phyloP scores from a whole-genome alignment of 768 basidiomycete species.

The Vararia minispora region DNA sequence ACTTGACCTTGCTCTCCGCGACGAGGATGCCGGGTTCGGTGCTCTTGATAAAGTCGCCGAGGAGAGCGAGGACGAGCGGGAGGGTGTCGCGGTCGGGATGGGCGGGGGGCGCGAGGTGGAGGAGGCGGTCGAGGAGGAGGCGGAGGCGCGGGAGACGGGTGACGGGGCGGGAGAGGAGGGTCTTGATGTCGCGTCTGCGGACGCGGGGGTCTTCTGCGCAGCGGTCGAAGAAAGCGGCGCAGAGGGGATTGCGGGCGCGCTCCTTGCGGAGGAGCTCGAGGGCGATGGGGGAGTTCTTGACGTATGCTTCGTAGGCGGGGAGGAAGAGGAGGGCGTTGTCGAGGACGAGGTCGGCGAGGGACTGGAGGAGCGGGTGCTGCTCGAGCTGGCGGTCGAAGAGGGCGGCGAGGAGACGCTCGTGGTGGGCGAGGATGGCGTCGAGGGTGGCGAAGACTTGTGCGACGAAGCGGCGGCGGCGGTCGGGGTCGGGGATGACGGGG shows the following conservation, averaged over 20 bases:
- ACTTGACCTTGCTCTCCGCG: conserved; percentile 85
- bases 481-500: conserved; percentile 43
- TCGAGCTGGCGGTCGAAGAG: conserved; percentile 78
- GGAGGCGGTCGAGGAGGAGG: conserved; percentile 59
- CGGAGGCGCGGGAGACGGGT: conserved; percentile 78
- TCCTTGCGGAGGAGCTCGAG: conserved; percentile 76
- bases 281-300: conserved; percentile 81
- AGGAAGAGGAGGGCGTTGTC: conserved; percentile 45
- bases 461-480: conserved; percentile 54
- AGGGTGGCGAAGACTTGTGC: conserved; percentile 81
- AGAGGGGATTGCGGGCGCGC: conserved; percentile 53
- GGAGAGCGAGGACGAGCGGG: conserved; percentile 56
- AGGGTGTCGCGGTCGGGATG: conserved; percentile 74
- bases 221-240: conserved; percentile 54
- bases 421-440: conserved; percentile 50
- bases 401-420: conserved; percentile 54
- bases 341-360: conserved; percentile 77
- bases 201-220: conserved; percentile 54
- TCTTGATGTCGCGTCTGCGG: conserved; percentile 66
- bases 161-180: conserved; percentile 77
- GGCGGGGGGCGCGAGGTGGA: conserved; percentile 54
- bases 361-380: conserved; percentile 74
- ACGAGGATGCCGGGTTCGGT: conserved; percentile 86
- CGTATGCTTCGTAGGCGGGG: conserved; percentile 65
- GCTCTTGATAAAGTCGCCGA: conserved; percentile 68